These are phyloP conservation scores for Alternaria arborescens DNA, from an alignment of 2,329 filamentous ascomycete species.

Conservation along the genomic window DNA sequence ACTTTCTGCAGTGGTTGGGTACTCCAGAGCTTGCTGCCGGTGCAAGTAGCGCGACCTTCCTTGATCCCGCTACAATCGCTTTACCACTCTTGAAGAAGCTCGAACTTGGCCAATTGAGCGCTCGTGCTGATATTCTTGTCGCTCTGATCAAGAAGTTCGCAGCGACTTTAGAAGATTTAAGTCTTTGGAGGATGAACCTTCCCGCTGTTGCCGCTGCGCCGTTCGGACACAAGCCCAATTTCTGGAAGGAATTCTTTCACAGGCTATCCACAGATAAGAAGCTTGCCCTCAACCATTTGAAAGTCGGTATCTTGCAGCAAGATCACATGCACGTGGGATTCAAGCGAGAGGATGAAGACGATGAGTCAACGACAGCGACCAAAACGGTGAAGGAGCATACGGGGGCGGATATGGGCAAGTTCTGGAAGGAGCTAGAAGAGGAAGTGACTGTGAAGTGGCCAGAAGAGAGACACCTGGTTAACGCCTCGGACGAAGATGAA, in stretches of 20 bases:
- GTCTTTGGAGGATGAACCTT: constrained; percentile 57
- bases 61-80: constrained; percentile 20
- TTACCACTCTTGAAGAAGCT: constrained; percentile 28
- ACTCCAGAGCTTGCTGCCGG: background rate
- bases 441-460: constrained; percentile 31
- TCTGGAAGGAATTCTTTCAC: constrained; percentile 32
- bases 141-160: constrained; percentile 52
- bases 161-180: constrained; percentile 55
- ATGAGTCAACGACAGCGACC: background rate
- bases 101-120: constrained; percentile 35
- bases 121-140: constrained; percentile 17
- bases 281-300: constrained; percentile 24
- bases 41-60: background rate
- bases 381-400: constrained; percentile 19
- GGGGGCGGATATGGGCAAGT: constrained; percentile 24
- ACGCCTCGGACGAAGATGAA: constrained; percentile 2
- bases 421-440: constrained; percentile 19
- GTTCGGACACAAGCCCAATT: constrained; percentile 22
- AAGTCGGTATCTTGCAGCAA: constrained; percentile 30
- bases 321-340: constrained; percentile 22
- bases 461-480: background rate
- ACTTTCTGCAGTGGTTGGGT: constrained; percentile 53
- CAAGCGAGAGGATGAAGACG: constrained; percentile 3
- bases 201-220: background rate
- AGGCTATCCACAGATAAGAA: constrained; percentile 16